Evolutionary conservation across 1,284 basidiomycete species (phyloP).

Genomic region (Clitocybe nebularis): DNA sequence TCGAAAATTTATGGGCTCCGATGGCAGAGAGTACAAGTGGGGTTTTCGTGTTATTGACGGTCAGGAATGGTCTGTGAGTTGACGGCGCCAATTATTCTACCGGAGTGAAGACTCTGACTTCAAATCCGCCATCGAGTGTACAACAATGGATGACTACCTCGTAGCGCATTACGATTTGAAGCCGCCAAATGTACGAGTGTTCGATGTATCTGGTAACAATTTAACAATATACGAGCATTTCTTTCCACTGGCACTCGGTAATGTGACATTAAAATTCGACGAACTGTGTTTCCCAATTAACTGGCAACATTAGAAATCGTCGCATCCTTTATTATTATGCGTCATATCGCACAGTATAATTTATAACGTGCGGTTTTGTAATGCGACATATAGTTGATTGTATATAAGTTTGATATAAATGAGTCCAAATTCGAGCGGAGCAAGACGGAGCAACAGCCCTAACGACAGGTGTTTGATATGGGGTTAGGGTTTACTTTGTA

Average conservation of each 20-base stretch:
- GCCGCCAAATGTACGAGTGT: constrained; percentile 46
- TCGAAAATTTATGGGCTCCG: constrained; percentile 60
- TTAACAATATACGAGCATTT: constrained; percentile 59
- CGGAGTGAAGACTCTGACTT: constrained; percentile 9
- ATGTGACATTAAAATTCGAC: constrained; percentile 19
- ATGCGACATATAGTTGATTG: neutral
- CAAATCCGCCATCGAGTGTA: constrained; percentile 40
- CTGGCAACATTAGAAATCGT: constrained; percentile 3
- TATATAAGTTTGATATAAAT: neutral
- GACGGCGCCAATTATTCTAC: constrained; percentile 1
- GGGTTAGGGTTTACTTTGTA: constrained; percentile 1
- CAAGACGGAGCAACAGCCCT: too few species aligned
- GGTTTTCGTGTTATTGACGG: constrained; percentile 44
- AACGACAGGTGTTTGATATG: neutral
- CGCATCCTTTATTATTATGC: constrained; percentile 5
- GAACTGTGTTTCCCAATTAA: neutral
- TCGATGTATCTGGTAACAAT: constrained; percentile 61
- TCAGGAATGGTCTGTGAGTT: constrained; percentile 68
- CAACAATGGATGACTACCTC: constrained; percentile 46
- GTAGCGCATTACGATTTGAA: constrained; percentile 61
- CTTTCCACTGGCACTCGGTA: constrained; percentile 53
- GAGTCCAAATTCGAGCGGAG: neutral
- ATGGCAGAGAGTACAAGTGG: constrained; percentile 68
- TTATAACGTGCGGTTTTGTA: constrained; percentile 1
- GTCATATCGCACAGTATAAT: constrained; percentile 5